Conservation (phyloP, 139 green algal genomes). For the Picochlorum sp. region DNA sequence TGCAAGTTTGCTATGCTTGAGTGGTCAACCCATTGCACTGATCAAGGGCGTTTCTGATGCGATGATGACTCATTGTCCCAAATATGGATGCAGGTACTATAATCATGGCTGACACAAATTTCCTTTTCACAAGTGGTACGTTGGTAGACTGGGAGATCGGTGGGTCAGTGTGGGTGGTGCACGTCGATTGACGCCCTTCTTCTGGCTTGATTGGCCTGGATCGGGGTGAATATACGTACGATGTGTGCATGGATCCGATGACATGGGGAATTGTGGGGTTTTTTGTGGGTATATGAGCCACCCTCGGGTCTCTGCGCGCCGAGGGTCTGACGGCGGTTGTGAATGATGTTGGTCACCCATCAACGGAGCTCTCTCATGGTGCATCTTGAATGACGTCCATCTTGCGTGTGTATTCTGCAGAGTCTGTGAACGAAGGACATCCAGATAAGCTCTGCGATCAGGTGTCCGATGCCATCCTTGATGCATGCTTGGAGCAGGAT, state of each 20-base stretch:
- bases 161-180: neutral
- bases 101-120: slow-evolving; percentile 21
- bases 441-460: slow-evolving; percentile 93
- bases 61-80: too few relatives aligned
- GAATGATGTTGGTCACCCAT: too few relatives aligned
- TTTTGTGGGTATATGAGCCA: too few relatives aligned
- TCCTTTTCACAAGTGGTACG: slow-evolving; percentile 26
- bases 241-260: too few relatives aligned
- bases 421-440: slow-evolving; percentile 87
- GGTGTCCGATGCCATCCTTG: slow-evolving; percentile 96
- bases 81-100: neutral
- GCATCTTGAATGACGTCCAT: neutral
- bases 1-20: too few relatives aligned
- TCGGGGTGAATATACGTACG: too few relatives aligned
- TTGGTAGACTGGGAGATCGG: neutral
- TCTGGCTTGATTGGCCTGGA: too few relatives aligned
- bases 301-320: neutral
- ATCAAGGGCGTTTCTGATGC: too few relatives aligned
- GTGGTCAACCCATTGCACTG: too few relatives aligned
- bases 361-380: too few relatives aligned
- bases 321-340: neutral
- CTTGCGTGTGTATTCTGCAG: neutral
- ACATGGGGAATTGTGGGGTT: neutral
- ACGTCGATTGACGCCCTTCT: too few relatives aligned
- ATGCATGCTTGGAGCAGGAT: slow-evolving; percentile 95